Evolutionary conservation across 345 rosid genomes (phyloP), one percentile per base, ranked within the genome.

Genomic region (Triadica sebifera): DNA sequence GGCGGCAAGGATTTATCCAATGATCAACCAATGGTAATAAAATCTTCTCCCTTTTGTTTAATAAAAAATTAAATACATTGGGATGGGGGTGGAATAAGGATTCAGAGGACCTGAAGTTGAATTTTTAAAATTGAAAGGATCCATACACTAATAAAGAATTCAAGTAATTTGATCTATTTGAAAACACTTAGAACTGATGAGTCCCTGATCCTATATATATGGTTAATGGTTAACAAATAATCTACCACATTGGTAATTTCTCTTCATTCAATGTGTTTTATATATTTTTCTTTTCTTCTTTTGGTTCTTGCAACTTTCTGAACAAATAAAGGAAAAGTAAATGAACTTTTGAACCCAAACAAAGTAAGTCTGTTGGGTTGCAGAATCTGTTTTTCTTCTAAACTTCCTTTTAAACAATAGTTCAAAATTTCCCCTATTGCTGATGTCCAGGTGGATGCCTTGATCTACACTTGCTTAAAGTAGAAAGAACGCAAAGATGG

Each of bases 1-100:
- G 89, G 90, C 12, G 87, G 90, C 72, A 73, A 82, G 77, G 89
- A 87, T 43, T 81, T 82, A 61, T 71, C 72, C 77, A 74, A 83
- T 43, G 87, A 87, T 75, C 89, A 83, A 25, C 82, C 85, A 25
- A 82, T 77, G 81, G 84, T 87, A 80, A 79, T 70, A 51, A 29
- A 47, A 57, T 67, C 37, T 37, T 52, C 75, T 53, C 41, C 24
- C 5, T 56, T 55, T 17, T n/a, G 3, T 60, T 25, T 17, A 45
- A n/a, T 12, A 13, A 43, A 16, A 25, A 46, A 2, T 19, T 37
- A 24, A 39, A 2, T 5, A 58, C 22, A 1, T 53, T 53, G 16
- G 15, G 55, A 15, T 3, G 2, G 19, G 12, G 17, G 5, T 39
- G 43, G 19, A 8, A 15, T 52, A 52, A 4, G n/a, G 15, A 16